Evolutionary conservation across 2,329 filamentous ascomycete genomes (phyloP).

Genomic region (Rhynchosporium agropyri): DNA sequence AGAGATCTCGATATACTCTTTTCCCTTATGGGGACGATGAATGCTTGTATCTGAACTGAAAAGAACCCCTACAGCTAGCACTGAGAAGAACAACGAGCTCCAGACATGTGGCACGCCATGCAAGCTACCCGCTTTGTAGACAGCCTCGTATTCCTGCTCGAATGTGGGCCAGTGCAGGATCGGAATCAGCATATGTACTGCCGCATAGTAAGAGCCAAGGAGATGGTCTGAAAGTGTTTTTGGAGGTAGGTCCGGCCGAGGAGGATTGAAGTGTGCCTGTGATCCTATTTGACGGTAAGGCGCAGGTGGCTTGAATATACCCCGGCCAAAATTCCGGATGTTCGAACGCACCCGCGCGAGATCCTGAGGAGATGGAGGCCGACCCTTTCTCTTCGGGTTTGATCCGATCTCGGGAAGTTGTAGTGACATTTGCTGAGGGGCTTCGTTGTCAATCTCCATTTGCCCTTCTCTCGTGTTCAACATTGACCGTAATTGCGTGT

Average conservation of each 20-base stretch:
- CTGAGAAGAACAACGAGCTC: conserved; percentile 78
- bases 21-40: conserved; percentile 57
- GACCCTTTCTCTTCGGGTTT: conserved; percentile 65
- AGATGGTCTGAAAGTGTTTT: conserved; percentile 71
- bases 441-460: conserved; percentile 47
- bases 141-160: conserved; percentile 70
- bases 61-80: conserved; percentile 80
- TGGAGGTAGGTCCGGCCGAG: conserved; percentile 68
- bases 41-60: conserved; percentile 63
- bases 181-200: conserved; percentile 79
- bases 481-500: conserved; percentile 70
- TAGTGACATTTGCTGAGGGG: conserved; percentile 48
- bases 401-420: conserved; percentile 67
- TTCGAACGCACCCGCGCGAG: conserved; percentile 72
- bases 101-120: conserved; percentile 67
- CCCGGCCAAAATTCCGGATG: conserved; percentile 72
- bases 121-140: conserved; percentile 69
- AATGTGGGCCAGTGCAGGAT: conserved; percentile 89
- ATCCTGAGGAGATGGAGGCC: conserved; percentile 65
- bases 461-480: conserved; percentile 50
- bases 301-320: conserved; percentile 77
- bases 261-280: conserved; percentile 53
- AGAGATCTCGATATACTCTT: conserved; percentile 71
- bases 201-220: conserved; percentile 73
- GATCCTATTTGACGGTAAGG: conserved; percentile 61